Evolutionary conservation across 805 yeast genomes (phyloP).

Genomic region (Cyberlindnera xylosilytica): DNA sequence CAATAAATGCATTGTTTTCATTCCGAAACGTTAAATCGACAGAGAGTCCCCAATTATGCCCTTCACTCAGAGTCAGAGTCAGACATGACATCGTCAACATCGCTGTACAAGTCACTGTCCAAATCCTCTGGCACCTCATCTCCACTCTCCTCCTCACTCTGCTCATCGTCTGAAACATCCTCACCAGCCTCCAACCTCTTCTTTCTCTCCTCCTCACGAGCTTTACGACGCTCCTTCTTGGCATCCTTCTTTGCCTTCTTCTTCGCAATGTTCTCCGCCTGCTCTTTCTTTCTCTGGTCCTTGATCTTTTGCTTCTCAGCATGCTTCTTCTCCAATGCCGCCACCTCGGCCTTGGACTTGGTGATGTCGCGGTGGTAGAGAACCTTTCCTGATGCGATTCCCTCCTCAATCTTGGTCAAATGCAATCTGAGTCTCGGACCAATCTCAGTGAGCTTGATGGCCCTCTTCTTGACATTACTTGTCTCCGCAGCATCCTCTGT

Average conservation of each 20-base stretch:
- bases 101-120: constrained; percentile 46
- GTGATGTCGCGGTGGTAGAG: constrained; percentile 71
- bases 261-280: constrained; percentile 70
- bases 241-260: constrained; percentile 73
- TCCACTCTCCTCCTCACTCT: constrained; percentile 29
- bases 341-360: constrained; percentile 61
- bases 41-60: too few relatives aligned
- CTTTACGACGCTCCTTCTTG: constrained; percentile 65
- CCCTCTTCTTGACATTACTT: constrained; percentile 53
- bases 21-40: too few relatives aligned
- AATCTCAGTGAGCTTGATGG: constrained; percentile 86
- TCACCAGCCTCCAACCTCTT: constrained; percentile 27
- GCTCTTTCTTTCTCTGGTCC: constrained; percentile 71
- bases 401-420: constrained; percentile 87
- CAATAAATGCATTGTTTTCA: too few relatives aligned
- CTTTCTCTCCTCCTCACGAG: constrained; percentile 41
- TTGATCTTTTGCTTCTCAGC: constrained; percentile 57
- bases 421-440: constrained; percentile 86
- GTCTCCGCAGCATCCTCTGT: constrained; percentile 17
- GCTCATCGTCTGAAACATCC: constrained; percentile 29
- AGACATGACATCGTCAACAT: constrained; percentile 33
- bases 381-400: constrained; percentile 84
- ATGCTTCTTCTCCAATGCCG: constrained; percentile 64
- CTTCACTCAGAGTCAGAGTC: constrained; percentile 25
- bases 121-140: constrained; percentile 41